Percentiles rank a stretch among this genome's conserved stretches.
Evolutionary conservation across 805 yeast genomes (phyloP).

Genomic region (Debaryomyces prosopidis): DNA sequence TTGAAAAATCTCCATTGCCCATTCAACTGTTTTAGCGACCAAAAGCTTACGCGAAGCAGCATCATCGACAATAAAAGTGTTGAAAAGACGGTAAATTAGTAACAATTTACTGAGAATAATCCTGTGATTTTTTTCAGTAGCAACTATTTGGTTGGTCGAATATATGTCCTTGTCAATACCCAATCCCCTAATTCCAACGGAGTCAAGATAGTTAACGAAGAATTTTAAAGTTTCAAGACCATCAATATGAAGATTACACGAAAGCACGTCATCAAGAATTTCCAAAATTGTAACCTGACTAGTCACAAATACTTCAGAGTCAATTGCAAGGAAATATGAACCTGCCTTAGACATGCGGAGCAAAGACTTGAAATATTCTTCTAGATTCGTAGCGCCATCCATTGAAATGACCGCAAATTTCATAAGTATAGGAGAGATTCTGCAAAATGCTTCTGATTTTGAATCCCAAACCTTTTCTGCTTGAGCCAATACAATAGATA

Average conservation of each 20-base stretch:
- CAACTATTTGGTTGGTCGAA: slow-evolving; percentile 13
- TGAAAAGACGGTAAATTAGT: slow-evolving; percentile 56
- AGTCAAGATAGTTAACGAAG: slow-evolving; percentile 47
- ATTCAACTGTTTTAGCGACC: slow-evolving; percentile 47
- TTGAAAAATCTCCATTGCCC: slow-evolving; percentile 59
- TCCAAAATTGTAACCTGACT: slow-evolving; percentile 69
- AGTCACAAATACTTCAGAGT: slow-evolving; percentile 47
- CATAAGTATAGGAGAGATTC: slow-evolving; percentile 54
- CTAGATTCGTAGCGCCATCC: slow-evolving; percentile 15
- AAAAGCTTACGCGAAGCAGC: slow-evolving; percentile 35
- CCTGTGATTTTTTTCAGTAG: slow-evolving; percentile 49
- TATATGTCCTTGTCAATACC: slow-evolving; percentile 40
- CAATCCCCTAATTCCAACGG: slow-evolving; percentile 59
- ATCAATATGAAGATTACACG: slow-evolving; percentile 40
- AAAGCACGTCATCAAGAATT: slow-evolving; percentile 55
- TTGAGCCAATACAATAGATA: slow-evolving; percentile 47
- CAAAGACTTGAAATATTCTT: slow-evolving; percentile 29
- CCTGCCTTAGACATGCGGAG: slow-evolving; percentile 39
- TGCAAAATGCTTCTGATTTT: slow-evolving; percentile 62
- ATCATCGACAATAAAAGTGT: slow-evolving; percentile 33
- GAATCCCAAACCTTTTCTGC: slow-evolving; percentile 61
- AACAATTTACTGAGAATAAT: slow-evolving; percentile 58
- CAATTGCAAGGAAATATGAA: slow-evolving; percentile 47
- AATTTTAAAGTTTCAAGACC: slow-evolving; percentile 41
- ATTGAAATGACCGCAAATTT: slow-evolving; percentile 35